These are phyloP conservation scores for Lentinula boryana DNA, from an alignment of 768 basidiomycete genomes.

Conservation along the genomic window DNA sequence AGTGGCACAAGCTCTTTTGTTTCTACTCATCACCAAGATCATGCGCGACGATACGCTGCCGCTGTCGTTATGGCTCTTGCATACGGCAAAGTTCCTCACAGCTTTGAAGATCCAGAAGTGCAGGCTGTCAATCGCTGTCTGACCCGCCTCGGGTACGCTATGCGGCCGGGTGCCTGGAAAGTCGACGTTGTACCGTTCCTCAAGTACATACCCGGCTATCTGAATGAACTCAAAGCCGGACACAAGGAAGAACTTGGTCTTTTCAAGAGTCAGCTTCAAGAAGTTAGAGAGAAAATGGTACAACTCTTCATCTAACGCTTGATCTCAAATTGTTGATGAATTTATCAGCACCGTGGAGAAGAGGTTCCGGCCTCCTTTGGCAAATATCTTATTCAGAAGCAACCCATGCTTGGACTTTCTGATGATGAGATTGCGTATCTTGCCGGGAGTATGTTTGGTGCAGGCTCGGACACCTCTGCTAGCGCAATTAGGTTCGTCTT, in stretches of 20 bases:
- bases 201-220: conserved; percentile 36
- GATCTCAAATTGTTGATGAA: not conserved
- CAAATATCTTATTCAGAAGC: conserved; percentile 50
- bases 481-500: conserved; percentile 9
- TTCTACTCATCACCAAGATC: conserved; percentile 45
- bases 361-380: conserved; percentile 44
- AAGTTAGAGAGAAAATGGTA: conserved; percentile 42
- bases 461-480: conserved; percentile 49
- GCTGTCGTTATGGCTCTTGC: conserved; percentile 46
- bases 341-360: conserved; percentile 23
- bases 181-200: conserved; percentile 44
- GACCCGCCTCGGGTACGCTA: conserved; percentile 36
- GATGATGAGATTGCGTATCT: conserved; percentile 58
- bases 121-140: conserved; percentile 40
- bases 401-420: conserved; percentile 40
- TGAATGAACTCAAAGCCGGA: conserved; percentile 48
- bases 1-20: not conserved
- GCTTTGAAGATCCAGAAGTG: conserved; percentile 40
- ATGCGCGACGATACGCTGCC: conserved; percentile 48
- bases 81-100: conserved; percentile 37
- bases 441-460: conserved; percentile 60
- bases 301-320: conserved; percentile 4
- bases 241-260: conserved; percentile 50
- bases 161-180: conserved; percentile 39
- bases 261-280: conserved; percentile 46